phyloP scores from a whole-genome alignment of 2,329 filamentous ascomycete genomes.

The Fusarium brevicatenulatum region DNA sequence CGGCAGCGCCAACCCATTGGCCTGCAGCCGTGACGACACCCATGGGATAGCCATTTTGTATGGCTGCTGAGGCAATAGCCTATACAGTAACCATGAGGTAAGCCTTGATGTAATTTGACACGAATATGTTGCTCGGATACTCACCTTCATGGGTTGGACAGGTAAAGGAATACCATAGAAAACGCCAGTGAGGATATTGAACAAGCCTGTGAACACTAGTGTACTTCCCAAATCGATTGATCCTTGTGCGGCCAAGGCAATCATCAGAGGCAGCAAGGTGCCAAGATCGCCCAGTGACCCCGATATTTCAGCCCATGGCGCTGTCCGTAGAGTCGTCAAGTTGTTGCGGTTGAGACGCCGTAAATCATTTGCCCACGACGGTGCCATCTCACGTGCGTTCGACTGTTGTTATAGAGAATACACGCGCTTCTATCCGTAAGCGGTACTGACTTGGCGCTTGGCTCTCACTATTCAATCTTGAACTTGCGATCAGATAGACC shows the following conservation, averaged over 20 bases:
- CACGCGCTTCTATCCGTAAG: neutral
- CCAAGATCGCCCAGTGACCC: slow-evolving; percentile 89
- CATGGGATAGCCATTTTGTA: slow-evolving; percentile 64
- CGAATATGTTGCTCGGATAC: neutral
- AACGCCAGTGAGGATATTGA: slow-evolving; percentile 84
- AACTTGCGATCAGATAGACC: neutral
- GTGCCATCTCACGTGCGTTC: slow-evolving; percentile 28
- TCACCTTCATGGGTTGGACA: slow-evolving; percentile 84
- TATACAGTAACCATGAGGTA: slow-evolving; percentile 41
- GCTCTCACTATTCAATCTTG: neutral
- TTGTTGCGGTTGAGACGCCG: slow-evolving; percentile 58
- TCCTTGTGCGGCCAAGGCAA: slow-evolving; percentile 80
- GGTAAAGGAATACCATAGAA: slow-evolving; percentile 90
- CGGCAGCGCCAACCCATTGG: slow-evolving; percentile 74
- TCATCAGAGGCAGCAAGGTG: slow-evolving; percentile 88
- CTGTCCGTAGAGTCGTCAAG: slow-evolving; percentile 57
- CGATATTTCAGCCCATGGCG: slow-evolving; percentile 77
- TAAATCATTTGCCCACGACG: slow-evolving; percentile 44
- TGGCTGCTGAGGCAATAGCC: slow-evolving; percentile 92
- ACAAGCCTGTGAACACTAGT: slow-evolving; percentile 86
- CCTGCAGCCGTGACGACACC: slow-evolving; percentile 82
- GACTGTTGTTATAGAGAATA: neutral
- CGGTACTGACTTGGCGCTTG: neutral
- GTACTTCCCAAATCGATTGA: slow-evolving; percentile 87
- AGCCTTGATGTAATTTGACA: neutral